Base-by-base conservation (phyloP, 306 rosid genomes). In the Betula pendula region DNA sequence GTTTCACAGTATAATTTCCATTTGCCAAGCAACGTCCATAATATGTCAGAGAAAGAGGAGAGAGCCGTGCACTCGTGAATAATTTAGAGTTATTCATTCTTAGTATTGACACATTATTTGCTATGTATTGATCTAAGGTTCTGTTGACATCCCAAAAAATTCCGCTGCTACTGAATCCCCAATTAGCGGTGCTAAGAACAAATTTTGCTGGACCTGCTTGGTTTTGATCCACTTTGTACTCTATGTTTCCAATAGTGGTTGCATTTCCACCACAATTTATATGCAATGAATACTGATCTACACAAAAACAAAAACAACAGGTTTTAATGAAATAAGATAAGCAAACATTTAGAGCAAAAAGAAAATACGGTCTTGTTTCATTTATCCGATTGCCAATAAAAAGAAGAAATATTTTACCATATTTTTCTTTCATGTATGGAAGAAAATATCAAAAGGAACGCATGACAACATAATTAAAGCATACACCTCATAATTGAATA, bases 91-190 rank as follows among this genome's bases (percentile, higher is more conserved):
- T 8, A 56, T 66, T 71, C 77, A 81, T 77, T 70, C 75, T 73
- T 19, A 81, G 67, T 65, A 45, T 31, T 14, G 82, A 75, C 73
- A 25, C 69, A 58, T 81, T 73, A 55, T 75, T 79, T 0, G 71
- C 81, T 0, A 31, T 72, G 35, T 83, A 81, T 78, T 77, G 75
- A 11, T 67, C 77, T 80, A 35, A 43, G 86, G 45, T 13, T 42
- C 43, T 78, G 27, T 75, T 15, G 13, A 50, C 75, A 85, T 86
- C 90, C 85, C 78, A 58, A 62, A 83, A 88, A 68, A 73, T 80
- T 40, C 95, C 90, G 8, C 87, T 88, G 79, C 87, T 79, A 82
- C 95, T 88, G 43, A 88, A 75, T 6, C 92, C 92, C 95, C 95
- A 88, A 22, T 48, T 50, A 10, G 63, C 75, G 38, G 8, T 0